phyloP scores from a whole-genome alignment of 140 eudicot genomes.

The Stevia rebaudiana region DNA sequence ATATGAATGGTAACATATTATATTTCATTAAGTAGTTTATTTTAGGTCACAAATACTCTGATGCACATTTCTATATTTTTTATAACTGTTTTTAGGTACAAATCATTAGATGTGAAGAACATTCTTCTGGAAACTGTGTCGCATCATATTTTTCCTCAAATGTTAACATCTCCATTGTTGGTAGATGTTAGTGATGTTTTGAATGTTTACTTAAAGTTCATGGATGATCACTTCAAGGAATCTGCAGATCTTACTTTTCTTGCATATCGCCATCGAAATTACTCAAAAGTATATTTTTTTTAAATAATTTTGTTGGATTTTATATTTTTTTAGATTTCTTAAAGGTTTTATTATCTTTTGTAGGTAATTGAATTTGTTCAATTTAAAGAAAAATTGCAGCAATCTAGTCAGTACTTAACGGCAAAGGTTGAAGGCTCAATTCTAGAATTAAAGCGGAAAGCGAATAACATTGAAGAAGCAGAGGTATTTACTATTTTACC shows the following conservation, averaged over 20 bases:
- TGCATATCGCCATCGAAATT: slow-evolving; percentile 90
- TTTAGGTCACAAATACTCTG: background rate
- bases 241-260: slow-evolving; percentile 97
- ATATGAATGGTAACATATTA: slow-evolving; percentile 57
- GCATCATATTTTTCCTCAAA: slow-evolving; percentile 87
- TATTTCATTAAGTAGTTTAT: background rate
- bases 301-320: no score
- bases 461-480: slow-evolving; percentile 66
- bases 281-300: slow-evolving; percentile 84
- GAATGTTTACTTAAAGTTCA: slow-evolving; percentile 66
- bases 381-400: slow-evolving; percentile 75
- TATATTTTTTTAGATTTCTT: background rate
- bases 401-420: slow-evolving; percentile 70
- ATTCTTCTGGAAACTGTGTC: slow-evolving; percentile 74
- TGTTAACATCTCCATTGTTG: slow-evolving; percentile 76
- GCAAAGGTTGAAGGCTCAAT: slow-evolving; percentile 71
- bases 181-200: slow-evolving; percentile 53
- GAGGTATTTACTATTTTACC: slow-evolving; percentile 40
- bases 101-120: slow-evolving; percentile 90
- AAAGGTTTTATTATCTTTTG: background rate
- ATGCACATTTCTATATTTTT: background rate
- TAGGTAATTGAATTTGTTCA: slow-evolving; percentile 92
- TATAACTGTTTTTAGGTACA: slow-evolving; percentile 50
- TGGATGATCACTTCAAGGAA: slow-evolving; percentile 87
- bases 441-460: slow-evolving; percentile 57